Evolutionary conservation across 2,329 filamentous ascomycete genomes (phyloP).

Genomic region (Plenodomus tracheiphilus): DNA sequence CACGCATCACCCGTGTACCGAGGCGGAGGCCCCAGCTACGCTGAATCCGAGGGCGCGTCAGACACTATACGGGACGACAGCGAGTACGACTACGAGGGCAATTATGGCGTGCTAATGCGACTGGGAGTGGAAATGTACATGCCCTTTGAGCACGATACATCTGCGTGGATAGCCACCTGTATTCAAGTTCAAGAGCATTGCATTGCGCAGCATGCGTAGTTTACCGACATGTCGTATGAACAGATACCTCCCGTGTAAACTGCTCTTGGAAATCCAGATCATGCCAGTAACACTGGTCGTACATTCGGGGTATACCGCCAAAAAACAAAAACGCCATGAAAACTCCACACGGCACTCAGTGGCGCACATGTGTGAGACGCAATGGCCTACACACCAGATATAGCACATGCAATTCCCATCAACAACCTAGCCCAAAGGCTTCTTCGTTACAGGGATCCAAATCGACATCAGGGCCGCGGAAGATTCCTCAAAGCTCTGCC

Average conservation of each 20-base stretch:
- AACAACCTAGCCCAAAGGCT: background rate
- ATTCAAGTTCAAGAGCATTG: background rate
- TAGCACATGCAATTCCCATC: constrained; percentile 6
- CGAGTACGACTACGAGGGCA: background rate
- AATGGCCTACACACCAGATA: background rate
- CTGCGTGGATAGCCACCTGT: too few relatives aligned
- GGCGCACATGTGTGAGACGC: constrained; percentile 1
- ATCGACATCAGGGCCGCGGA: background rate
- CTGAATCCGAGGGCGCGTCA: background rate
- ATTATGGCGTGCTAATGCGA: too few relatives aligned
- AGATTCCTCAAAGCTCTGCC: background rate
- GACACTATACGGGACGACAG: background rate
- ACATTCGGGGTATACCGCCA: background rate
- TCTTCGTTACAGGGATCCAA: background rate
- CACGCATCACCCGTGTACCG: background rate
- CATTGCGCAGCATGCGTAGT: constrained; percentile 11
- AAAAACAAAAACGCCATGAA: constrained; percentile 4
- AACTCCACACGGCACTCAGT: constrained; percentile 13
- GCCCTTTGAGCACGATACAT: too few relatives aligned
- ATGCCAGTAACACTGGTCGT: background rate
- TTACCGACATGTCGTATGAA: constrained; percentile 9
- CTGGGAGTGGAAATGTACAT: too few relatives aligned
- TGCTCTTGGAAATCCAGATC: constrained; percentile 2
- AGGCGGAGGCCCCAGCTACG: background rate
- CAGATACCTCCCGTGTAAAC: constrained; percentile 12